Conservation (phyloP, 805 yeast genomes). For the Starmerella bacillaris region DNA sequence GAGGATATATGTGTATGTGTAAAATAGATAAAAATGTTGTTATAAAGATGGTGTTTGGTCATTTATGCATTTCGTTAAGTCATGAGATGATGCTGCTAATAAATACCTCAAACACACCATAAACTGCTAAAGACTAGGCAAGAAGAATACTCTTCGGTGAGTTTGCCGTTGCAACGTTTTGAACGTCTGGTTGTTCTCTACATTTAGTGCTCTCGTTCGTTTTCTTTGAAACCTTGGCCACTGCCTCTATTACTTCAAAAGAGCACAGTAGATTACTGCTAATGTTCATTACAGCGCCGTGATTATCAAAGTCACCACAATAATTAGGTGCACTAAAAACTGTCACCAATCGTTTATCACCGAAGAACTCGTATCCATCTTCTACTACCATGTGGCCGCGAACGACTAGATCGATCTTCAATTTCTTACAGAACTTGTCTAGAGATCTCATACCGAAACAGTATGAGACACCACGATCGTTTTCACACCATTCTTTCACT, state of each 20-base stretch:
- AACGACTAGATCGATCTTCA: constrained; percentile 62
- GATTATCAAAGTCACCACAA: constrained; percentile 70
- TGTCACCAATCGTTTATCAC: constrained; percentile 49
- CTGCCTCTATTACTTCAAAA: constrained; percentile 81
- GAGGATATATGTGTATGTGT: too few relatives aligned
- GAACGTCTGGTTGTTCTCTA: too few relatives aligned
- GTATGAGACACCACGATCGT: constrained; percentile 67
- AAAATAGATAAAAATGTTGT: too few relatives aligned
- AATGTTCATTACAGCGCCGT: constrained; percentile 98
- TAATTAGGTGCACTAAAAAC: constrained; percentile 62
- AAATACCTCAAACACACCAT: too few relatives aligned
- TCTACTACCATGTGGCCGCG: constrained; percentile 81
- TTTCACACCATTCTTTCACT: constrained; percentile 69
- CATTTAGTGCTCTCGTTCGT: not conserved
- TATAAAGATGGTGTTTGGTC: too few relatives aligned
- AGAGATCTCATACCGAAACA: constrained; percentile 64
- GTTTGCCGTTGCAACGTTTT: not conserved
- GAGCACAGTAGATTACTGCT: constrained; percentile 78
- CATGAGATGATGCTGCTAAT: too few relatives aligned
- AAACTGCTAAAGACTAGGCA: too few relatives aligned
- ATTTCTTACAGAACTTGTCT: constrained; percentile 50
- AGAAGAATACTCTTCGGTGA: too few relatives aligned
- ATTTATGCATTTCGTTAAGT: too few relatives aligned
- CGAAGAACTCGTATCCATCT: constrained; percentile 62
- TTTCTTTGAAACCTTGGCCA: constrained; percentile 24